A percentile compares a stretch with the other conserved stretches of the same genome.
phyloP scores from a whole-genome alignment of 2,329 filamentous ascomycete species.

The Fusarium sp. region DNA sequence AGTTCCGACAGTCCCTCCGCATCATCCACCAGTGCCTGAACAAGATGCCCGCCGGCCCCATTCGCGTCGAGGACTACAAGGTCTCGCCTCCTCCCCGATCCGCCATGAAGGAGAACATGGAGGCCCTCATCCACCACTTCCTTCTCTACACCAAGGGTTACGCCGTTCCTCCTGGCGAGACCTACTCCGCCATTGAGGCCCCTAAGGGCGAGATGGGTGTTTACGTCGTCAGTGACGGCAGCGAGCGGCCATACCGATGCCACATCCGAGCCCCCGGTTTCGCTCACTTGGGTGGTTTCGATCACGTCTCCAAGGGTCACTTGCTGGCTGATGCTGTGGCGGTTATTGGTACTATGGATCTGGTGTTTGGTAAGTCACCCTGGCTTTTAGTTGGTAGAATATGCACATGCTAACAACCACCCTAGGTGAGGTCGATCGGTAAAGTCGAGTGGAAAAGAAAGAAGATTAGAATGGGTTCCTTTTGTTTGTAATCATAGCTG shows the following conservation, averaged over 20 bases:
- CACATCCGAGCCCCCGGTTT: conserved; percentile 98
- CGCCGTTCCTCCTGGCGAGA: conserved; percentile 95
- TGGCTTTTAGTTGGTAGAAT: neutral
- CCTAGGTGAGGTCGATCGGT: conserved; percentile 72
- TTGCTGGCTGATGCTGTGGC: conserved; percentile 96
- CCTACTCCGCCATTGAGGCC: conserved; percentile 98
- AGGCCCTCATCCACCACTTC: conserved; percentile 99
- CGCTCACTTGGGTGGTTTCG: conserved; percentile 93
- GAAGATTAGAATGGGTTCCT: conserved; percentile 49
- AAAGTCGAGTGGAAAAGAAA: conserved; percentile 49
- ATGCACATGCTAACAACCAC: conserved; percentile 52
- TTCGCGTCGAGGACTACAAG: conserved; percentile 99
- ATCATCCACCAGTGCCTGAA: conserved; percentile 99
- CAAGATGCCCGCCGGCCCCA: conserved; percentile 95
- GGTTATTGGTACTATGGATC: conserved; percentile 90
- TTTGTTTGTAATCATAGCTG: conserved; percentile 58
- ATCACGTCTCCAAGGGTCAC: conserved; percentile 93
- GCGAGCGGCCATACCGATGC: conserved; percentile 95
- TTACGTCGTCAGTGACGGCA: conserved; percentile 94
- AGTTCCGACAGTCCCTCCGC: conserved; percentile 97
- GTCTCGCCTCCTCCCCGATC: conserved; percentile 93
- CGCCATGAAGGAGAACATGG: conserved; percentile 99
- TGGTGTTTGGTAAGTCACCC: conserved; percentile 80
- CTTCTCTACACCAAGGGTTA: conserved; percentile 99
- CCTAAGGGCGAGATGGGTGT: conserved; percentile 99